Percentiles rank a stretch among this genome's conserved stretches.
These are phyloP conservation scores for Cubamyces lactineus DNA, from an alignment of 768 basidiomycete species.

Conservation along the genomic window DNA sequence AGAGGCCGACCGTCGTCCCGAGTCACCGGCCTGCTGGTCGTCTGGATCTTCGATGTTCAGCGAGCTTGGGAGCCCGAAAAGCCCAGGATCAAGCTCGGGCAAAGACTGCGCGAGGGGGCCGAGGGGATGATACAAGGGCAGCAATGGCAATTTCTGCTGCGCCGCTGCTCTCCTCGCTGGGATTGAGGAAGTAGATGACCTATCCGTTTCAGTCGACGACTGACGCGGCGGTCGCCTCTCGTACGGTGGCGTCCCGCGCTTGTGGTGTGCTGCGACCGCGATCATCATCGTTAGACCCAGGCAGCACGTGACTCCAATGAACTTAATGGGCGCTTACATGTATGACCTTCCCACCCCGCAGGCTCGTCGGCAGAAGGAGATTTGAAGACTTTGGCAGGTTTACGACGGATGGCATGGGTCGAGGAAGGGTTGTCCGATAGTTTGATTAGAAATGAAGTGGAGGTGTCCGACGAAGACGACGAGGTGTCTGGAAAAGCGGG, in stretches of 20 bases:
- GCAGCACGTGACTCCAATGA: constrained; percentile 17
- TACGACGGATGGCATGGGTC: constrained; percentile 47
- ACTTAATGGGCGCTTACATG: constrained; percentile 30
- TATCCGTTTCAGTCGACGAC: constrained; percentile 2
- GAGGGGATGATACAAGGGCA: constrained; percentile 72
- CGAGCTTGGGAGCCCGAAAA: constrained; percentile 58
- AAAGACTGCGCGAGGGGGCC: constrained; percentile 66
- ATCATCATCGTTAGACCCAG: constrained; percentile 19
- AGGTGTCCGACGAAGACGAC: constrained; percentile 16
- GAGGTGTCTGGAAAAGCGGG: constrained; percentile 13
- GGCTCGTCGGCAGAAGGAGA: constrained; percentile 51
- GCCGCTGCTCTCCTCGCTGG: constrained; percentile 1
- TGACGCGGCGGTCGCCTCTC: constrained; percentile 5
- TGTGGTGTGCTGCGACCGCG: constrained; percentile 24
- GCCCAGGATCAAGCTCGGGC: constrained; percentile 61
- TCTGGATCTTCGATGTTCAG: constrained; percentile 37
- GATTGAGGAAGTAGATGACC: not conserved
- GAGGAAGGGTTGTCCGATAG: constrained; percentile 14
- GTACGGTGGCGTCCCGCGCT: constrained; percentile 25
- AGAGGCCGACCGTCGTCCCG: constrained; percentile 45
- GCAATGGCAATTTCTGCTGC: constrained; percentile 24
- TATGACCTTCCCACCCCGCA: constrained; percentile 21
- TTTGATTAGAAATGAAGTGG: not conserved
- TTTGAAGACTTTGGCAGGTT: constrained; percentile 60
- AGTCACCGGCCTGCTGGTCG: constrained; percentile 41